Base-by-base conservation (phyloP, 352 stramenopile genomes). In the Pythium dissotocum region DNA sequence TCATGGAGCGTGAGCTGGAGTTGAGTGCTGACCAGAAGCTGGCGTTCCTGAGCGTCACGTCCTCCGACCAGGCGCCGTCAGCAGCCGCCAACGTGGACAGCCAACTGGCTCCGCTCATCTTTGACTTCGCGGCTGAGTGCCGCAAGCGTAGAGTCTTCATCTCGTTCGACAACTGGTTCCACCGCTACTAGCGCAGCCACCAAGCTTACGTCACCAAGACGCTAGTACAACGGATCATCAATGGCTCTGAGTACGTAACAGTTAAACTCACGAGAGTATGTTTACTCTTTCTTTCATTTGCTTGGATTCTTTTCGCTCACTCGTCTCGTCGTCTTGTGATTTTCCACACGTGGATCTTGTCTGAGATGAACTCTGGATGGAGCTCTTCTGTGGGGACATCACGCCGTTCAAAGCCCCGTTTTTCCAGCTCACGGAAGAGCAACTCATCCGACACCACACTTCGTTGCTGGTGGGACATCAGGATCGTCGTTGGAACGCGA, bases 401-500 rank as follows among this genome's bases (percentile, higher is more conserved):
- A 49, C 73, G 75, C 44, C 69, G 73, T 46, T 75, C 71, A 42
- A 77, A 73, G 2, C 65, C 52, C 49, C 72, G 71, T 18, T 62
- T 70, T 32, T 80, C 65, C 8, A 92, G 58, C 52, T 90, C 76
- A 26, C 58, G 65, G 48, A 90, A 89, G 1, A 94, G 75, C 33
- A 88, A 57, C 42, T 72, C 65, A 63, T 94, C 85, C 14, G 85
- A 89, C 33, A 79, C 54, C 8, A 77, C 65, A 48, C 85, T 92
- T 61, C 85, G 80, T 62, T 80, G 84, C 61, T 94, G 85, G 44
- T 94, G 79, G 16, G 85, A 81, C 82, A 94, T 84, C 40, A 94
- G 70, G 13, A 93, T 70, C 30, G 63, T 73, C 6, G 79, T 85
- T 10, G 71, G 57, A 30, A 65, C 33, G 5, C 18, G 28, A 0